These are phyloP conservation scores for Phytophthora hybrid DNA, from an alignment of 352 stramenopile species.

Conservation along the genomic window DNA sequence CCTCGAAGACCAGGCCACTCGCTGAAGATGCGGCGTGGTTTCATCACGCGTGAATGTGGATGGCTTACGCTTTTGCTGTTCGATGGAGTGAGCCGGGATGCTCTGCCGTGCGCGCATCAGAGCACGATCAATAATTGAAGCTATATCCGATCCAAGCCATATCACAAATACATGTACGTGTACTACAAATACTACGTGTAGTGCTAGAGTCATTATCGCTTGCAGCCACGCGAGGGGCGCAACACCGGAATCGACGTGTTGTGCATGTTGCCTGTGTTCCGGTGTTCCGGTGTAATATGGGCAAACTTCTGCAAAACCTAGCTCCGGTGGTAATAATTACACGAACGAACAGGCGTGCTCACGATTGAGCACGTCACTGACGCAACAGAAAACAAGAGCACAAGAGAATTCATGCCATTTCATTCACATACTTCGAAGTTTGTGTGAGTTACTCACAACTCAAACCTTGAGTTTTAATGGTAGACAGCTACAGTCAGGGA, in stretches of 20 bases:
- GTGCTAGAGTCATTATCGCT: not conserved
- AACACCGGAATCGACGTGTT: not conserved
- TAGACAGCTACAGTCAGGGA: not conserved
- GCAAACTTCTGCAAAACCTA: too few species aligned
- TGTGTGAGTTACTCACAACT: not conserved
- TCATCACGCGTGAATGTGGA: not conserved
- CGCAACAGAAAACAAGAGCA: not conserved
- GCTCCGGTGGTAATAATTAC: not conserved
- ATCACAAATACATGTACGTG: too few species aligned
- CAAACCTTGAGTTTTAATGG: not conserved
- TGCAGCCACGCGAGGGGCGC: not conserved
- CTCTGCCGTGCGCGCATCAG: not conserved
- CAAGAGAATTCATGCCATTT: not conserved
- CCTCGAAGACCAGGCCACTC: not conserved
- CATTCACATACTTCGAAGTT: not conserved
- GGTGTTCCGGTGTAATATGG: not conserved
- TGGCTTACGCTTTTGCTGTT: slow-evolving; percentile 6
- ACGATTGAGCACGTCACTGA: not conserved
- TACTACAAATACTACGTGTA: not conserved
- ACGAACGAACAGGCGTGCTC: not conserved
- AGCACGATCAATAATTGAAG: not conserved
- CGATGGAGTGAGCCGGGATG: not conserved
- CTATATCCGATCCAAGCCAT: not conserved
- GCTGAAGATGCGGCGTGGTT: not conserved
- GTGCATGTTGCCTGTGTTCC: not conserved